phyloP scores from a whole-genome alignment of 108 stramenopile species.

The Cyclotella baltica region DNA sequence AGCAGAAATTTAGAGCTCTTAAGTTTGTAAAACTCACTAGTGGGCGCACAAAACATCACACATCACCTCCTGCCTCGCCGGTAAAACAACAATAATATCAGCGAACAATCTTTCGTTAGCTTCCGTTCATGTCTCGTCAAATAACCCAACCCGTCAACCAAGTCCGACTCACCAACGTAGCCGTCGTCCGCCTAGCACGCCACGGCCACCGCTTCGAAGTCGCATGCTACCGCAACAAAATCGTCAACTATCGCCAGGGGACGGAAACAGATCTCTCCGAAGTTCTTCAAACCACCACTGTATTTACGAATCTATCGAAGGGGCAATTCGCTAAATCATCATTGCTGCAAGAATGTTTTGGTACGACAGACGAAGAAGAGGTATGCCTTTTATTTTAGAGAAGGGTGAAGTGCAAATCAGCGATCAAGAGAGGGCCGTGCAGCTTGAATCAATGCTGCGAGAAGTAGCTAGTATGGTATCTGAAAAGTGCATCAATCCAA shows the following conservation, averaged over 20 bases:
- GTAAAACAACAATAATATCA: no score
- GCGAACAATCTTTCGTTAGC: no score
- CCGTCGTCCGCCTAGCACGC: slow-evolving; percentile 90
- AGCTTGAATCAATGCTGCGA: slow-evolving; percentile 74
- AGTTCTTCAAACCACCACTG: slow-evolving; percentile 95
- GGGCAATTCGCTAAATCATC: slow-evolving; percentile 93
- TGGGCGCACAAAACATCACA: no score
- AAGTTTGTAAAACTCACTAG: no score
- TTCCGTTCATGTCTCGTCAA: slow-evolving; percentile 67
- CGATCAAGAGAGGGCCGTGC: slow-evolving; percentile 89
- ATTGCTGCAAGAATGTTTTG: slow-evolving; percentile 90
- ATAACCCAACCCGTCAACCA: slow-evolving; percentile 92
- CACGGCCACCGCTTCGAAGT: slow-evolving; percentile 97
- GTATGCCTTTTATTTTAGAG: slow-evolving; percentile 84
- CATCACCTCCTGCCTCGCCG: no score
- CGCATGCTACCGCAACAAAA: slow-evolving; percentile 98
- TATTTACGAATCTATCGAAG: slow-evolving; percentile 97
- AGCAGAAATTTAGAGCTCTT: no score
- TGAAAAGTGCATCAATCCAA: slow-evolving; percentile 93
- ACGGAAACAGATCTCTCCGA: slow-evolving; percentile 97
- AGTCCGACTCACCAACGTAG: slow-evolving; percentile 98
- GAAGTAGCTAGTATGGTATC: slow-evolving; percentile 95
- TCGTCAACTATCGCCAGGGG: slow-evolving; percentile 96
- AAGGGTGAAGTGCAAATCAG: slow-evolving; percentile 93
- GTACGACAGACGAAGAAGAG: slow-evolving; percentile 79